Evolutionary conservation across 2,329 filamentous ascomycete species (phyloP), one percentile per base, ranked within the genome.

Genomic region (Colletotrichum salicis): DNA sequence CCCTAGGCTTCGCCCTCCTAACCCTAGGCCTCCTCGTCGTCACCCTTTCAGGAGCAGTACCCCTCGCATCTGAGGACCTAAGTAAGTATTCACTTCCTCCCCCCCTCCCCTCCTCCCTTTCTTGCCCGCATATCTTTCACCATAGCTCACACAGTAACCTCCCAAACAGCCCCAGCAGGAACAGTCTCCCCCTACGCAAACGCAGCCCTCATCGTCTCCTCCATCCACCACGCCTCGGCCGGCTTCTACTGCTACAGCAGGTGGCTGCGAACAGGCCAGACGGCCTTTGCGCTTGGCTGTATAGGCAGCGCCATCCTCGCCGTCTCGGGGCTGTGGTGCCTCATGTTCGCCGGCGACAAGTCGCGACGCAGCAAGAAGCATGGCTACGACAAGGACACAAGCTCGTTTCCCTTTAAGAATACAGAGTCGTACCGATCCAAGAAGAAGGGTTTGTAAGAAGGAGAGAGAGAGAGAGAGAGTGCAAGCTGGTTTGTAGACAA

Each of bases 231-330:
- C 80, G 82, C 85, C 22, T 77, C 85, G 0, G 85, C 86, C 5
- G 90, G 90, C 22, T 90, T 91, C 74, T 92, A 93, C 80, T 86
- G 89, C 77, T 96, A 95, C 82, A 86, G 86, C 60, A 88, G 90
- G 79, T 94, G 91, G 82, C 85, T 86, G n/a, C 52, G 64, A 12
- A 54, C 61, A 1, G 84, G 85, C 6, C 86, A 90, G 76, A 84
- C 87, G 12, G 88, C 86, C 0, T 93, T 91, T 77, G 81, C 87
- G 1, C 79, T 93, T 5, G 92, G 90, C 0, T 86, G 89, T 74
- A 76, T 87, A 1, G 89, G 87, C 24, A 91, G 87, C 74, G 84
- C 85, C 8, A 75, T 83, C 45, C 82, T 95, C 71, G 90, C 89
- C 2, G 84, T 85, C 2, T 83, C 93, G 56, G 94, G 79, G 65